Conservation (phyloP, 805 yeast genomes). For the Candida endomychidarum region DNA sequence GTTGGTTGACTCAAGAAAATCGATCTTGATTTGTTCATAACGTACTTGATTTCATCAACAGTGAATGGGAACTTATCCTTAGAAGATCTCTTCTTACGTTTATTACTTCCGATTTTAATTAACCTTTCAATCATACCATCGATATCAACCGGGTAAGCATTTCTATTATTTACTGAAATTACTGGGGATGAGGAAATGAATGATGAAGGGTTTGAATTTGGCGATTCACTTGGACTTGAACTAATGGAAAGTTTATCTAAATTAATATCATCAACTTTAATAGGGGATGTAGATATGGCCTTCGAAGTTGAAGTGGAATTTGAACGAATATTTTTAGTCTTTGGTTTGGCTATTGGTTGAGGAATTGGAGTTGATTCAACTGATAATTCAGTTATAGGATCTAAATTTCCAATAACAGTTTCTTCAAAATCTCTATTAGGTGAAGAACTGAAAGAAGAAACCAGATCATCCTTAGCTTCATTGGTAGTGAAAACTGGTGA, state of each 20-base stretch:
- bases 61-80: conserved; percentile 52
- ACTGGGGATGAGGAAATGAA: conserved; percentile 18
- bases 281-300: background rate
- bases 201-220: conserved; percentile 18
- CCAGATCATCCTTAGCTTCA: conserved; percentile 37
- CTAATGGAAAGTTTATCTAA: conserved; percentile 4
- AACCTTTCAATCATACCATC: conserved; percentile 65
- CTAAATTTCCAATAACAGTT: conserved; percentile 17
- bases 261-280: conserved; percentile 2
- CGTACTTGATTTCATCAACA: conserved; percentile 52
- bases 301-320: background rate
- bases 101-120: conserved; percentile 48
- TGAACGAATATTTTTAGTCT: conserved; percentile 3
- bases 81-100: conserved; percentile 19
- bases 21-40: conserved; percentile 58
- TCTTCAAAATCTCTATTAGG: conserved; percentile 14
- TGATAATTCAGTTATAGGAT: conserved; percentile 35
- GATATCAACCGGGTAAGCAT: conserved; percentile 44
- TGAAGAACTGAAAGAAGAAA: conserved; percentile 36
- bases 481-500: conserved; percentile 40
- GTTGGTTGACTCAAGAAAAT: conserved; percentile 66
- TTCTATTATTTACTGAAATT: conserved; percentile 9
- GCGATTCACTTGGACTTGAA: conserved; percentile 5
- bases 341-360: background rate
- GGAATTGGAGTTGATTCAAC: conserved; percentile 24